phyloP scores from a whole-genome alignment of 2,329 filamentous ascomycete genomes.

The Calonectria hongkongensis region DNA sequence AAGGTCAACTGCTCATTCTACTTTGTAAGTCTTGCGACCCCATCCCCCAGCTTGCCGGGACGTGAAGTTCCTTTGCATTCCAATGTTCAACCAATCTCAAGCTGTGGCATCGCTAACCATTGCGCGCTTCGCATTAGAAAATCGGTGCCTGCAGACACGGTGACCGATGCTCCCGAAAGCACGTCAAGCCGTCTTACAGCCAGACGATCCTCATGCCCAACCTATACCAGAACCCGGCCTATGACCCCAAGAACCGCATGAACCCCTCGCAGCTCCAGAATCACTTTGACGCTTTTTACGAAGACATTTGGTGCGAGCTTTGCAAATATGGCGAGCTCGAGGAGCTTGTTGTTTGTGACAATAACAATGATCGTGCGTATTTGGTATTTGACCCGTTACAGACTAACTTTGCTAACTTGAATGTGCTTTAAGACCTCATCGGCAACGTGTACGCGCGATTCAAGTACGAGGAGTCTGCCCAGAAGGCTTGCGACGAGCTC shows the following conservation, averaged over 20 bases:
- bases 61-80: background rate
- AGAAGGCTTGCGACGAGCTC: constrained; percentile 93
- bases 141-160: constrained; percentile 99
- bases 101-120: constrained; percentile 24
- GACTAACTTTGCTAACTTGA: constrained; percentile 49
- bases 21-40: constrained; percentile 63
- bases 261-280: constrained; percentile 97
- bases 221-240: constrained; percentile 98
- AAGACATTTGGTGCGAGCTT: constrained; percentile 99
- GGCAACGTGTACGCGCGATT: constrained; percentile 99
- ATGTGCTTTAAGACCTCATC: constrained; percentile 81
- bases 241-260: constrained; percentile 98
- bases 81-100: background rate
- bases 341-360: constrained; percentile 98
- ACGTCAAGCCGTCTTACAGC: constrained; percentile 98
- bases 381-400: constrained; percentile 2
- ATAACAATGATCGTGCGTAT: constrained; percentile 95
- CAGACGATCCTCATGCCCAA: constrained; percentile 99
- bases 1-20: constrained; percentile 99
- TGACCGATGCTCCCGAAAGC: constrained; percentile 97
- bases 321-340: constrained; percentile 99
- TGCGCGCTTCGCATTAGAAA: constrained; percentile 78
- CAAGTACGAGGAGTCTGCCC: constrained; percentile 99
- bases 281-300: constrained; percentile 99
- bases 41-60: background rate